Conservation (phyloP, 2,329 filamentous ascomycete genomes). For the Calonectria montana region DNA sequence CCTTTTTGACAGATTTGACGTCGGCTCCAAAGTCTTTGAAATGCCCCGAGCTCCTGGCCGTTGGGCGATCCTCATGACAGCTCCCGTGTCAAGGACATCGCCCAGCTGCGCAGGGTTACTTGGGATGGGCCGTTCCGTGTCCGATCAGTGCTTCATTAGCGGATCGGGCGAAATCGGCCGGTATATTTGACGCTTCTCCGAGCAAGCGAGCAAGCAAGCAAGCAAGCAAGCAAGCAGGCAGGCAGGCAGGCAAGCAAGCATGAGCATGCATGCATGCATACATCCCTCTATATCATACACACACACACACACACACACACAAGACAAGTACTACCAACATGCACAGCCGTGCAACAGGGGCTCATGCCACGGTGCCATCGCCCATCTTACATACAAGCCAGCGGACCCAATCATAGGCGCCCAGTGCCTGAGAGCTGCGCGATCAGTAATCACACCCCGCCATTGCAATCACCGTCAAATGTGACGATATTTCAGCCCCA, state of each 20-base stretch:
- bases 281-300: too few species aligned
- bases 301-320: too few species aligned
- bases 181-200: neutral
- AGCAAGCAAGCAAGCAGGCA: neutral
- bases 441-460: constrained; percentile 12
- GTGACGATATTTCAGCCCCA: neutral
- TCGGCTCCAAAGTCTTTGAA: constrained; percentile 2
- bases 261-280: too few species aligned
- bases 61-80: constrained; percentile 20
- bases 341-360: neutral
- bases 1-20: constrained; percentile 3
- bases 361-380: neutral
- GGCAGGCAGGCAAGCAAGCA: neutral
- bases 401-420: constrained; percentile 11
- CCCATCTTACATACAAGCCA: constrained; percentile 1
- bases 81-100: neutral
- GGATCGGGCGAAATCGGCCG: neutral
- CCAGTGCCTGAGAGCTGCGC: constrained; percentile 13
- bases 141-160: constrained; percentile 3
- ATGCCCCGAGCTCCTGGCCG: constrained; percentile 25
- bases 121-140: constrained; percentile 4
- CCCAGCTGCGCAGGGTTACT: constrained; percentile 1
- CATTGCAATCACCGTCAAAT: neutral
- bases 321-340: too few species aligned
- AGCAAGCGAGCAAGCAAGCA: neutral